Evolutionary conservation across 2,329 filamentous ascomycete genomes (phyloP).

Genomic region (Aureobasidium sp.): DNA sequence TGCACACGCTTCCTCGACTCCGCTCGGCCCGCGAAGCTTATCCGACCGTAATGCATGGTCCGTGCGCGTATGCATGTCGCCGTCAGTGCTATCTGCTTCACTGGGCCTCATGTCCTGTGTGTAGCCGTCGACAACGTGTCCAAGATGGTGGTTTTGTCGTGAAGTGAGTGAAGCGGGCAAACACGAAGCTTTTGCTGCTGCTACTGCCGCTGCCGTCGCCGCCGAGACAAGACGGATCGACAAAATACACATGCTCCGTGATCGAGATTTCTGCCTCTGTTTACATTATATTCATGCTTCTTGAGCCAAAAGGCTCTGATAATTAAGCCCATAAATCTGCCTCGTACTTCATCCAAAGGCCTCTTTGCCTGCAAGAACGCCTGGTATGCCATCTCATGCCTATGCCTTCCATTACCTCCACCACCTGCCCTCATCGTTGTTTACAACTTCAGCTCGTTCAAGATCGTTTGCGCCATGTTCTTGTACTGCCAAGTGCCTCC

Average conservation of each 20-base stretch:
- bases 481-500: slow-evolving; percentile 99
- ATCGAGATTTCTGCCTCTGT: neutral
- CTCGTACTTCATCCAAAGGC: slow-evolving; percentile 7
- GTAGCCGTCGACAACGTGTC: neutral
- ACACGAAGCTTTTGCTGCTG: neutral
- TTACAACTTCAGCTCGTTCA: slow-evolving; percentile 74
- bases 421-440: neutral
- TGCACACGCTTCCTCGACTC: slow-evolving; percentile 5
- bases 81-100: neutral
- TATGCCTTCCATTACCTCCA: slow-evolving; percentile 3
- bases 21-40: slow-evolving; percentile 7
- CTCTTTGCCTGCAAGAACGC: slow-evolving; percentile 4
- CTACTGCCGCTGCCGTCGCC: neutral
- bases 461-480: slow-evolving; percentile 93
- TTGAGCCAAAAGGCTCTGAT: neutral
- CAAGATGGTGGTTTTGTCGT: neutral
- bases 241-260: neutral
- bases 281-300: neutral
- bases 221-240: neutral
- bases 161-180: neutral
- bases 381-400: neutral
- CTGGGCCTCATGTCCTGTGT: neutral
- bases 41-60: neutral
- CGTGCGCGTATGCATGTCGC: neutral
- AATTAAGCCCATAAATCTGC: slow-evolving; percentile 11